Evolutionary conservation across 768 basidiomycete species (phyloP), one percentile per base, ranked within the genome.

Genomic region (Mycena polygramma): DNA sequence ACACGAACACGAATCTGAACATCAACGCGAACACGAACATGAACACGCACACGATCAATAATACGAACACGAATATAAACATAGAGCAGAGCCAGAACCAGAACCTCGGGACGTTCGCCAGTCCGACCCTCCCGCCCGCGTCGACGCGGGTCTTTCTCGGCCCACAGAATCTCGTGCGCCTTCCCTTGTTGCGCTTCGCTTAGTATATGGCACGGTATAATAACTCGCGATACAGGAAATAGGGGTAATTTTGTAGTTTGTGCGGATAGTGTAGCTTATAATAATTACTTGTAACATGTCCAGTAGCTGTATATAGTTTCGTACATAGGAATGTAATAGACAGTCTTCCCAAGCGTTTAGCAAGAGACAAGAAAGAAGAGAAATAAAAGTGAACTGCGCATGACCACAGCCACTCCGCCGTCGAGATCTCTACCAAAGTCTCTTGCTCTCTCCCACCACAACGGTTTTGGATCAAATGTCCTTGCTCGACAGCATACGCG

Each of bases 401-500:
- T 22, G 11, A n/a, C 10, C 3, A 26, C 22, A 0, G 49, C 49
- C 49, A 51, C 49, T 22, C 24, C 3, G 49, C 49, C 4, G 22
- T 26, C 37, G 20, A 37, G 54, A 55, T 55, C 54, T n/a, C 11
- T 55, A 39, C 36, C 54, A 55, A 17, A 36, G 17, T 30, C 11
- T 30, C 45, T 15, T 41, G 10, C 41, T 41, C 30, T 57, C 54
- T 57, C 1, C 48, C 49, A 41, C 57, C 14, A 53, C 65, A 36
- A 36, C n/a, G 3, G 11, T 45, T 26, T 20, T 7, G 19, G 2
- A 5, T 41, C 15, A 13, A 41, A 72, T 72, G 71, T 64, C 71
- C 1, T 52, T 72, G 2, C 67, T 72, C 26, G 71, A 72, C 0
- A 46, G 61, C 35, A 68, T 72, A 36, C 66, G 67, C 24, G 68